phyloP scores from a whole-genome alignment of 1,284 basidiomycete genomes.

The Ceratobasidium sp. region DNA sequence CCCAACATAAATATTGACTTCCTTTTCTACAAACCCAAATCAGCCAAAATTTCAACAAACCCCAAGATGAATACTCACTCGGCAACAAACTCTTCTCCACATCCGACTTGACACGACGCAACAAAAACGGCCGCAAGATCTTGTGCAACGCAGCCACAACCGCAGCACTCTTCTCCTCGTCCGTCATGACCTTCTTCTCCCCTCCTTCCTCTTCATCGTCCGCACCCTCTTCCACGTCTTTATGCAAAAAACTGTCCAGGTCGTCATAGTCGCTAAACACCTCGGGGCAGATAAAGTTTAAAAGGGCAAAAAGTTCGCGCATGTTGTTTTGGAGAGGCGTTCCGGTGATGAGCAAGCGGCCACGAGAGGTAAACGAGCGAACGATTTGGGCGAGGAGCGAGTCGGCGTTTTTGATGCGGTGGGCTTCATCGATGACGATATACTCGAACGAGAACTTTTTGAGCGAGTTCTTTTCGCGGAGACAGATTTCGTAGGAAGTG shows the following conservation, averaged over 20 bases:
- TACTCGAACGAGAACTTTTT: slow-evolving; percentile 99
- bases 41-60: neutral
- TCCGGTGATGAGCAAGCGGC: slow-evolving; percentile 94
- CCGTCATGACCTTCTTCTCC: slow-evolving; percentile 61
- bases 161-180: slow-evolving; percentile 86
- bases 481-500: slow-evolving; percentile 97
- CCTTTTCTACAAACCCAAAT: slow-evolving; percentile 79
- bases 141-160: slow-evolving; percentile 98
- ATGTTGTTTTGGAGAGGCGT: slow-evolving; percentile 98
- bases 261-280: slow-evolving; percentile 84
- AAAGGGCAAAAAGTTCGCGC: slow-evolving; percentile 95
- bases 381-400: slow-evolving; percentile 97
- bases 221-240: slow-evolving; percentile 66
- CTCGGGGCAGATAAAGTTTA: slow-evolving; percentile 94
- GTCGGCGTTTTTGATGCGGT: slow-evolving; percentile 99
- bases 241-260: slow-evolving; percentile 82
- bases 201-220: slow-evolving; percentile 62
- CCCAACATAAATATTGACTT: slow-evolving; percentile 99
- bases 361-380: slow-evolving; percentile 89
- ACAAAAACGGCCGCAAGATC: slow-evolving; percentile 94
- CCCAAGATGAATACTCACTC: slow-evolving; percentile 67
- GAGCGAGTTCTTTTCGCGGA: slow-evolving; percentile 92
- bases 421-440: slow-evolving; percentile 98
- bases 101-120: slow-evolving; percentile 96
- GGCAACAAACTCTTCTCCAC: slow-evolving; percentile 97